Evolutionary conservation across 129 eudicot genomes (phyloP).

Genomic region (Flaveria ramosissima): DNA sequence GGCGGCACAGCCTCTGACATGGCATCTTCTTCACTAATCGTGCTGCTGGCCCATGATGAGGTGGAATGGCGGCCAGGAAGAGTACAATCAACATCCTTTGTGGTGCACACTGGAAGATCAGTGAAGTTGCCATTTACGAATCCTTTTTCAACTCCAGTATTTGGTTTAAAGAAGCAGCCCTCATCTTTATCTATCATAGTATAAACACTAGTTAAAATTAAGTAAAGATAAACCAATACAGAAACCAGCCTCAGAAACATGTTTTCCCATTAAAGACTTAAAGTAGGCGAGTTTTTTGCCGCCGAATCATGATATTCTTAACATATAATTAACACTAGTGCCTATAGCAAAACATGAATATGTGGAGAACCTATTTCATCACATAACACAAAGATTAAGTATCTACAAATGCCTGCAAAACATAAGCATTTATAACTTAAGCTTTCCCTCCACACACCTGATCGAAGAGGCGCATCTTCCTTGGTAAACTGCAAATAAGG

Average conservation of each 20-base stretch:
- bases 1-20: conserved; percentile 24
- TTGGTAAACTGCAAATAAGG: conserved; percentile 40
- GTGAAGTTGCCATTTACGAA: conserved; percentile 35
- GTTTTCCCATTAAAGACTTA: neutral
- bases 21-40: conserved; percentile 52
- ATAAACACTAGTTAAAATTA: conserved; percentile 33
- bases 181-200: conserved; percentile 46
- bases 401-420: conserved; percentile 14
- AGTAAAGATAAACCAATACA: neutral
- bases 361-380: neutral
- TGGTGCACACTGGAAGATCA: conserved; percentile 18
- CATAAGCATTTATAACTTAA: neutral
- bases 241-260: neutral
- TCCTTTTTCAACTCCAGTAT: conserved; percentile 30
- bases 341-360: neutral
- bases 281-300: neutral
- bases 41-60: conserved; percentile 50
- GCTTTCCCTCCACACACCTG: conserved; percentile 50
- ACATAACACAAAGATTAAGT: neutral
- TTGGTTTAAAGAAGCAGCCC: conserved; percentile 22
- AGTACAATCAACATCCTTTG: conserved; percentile 32
- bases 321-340: neutral
- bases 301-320: neutral
- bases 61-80: conserved; percentile 44
- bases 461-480: conserved; percentile 20